Percentiles rank a stretch among this genome's conserved stretches.
Conservation (phyloP, 345 rosid species). For the Citropsis articulata region DNA sequence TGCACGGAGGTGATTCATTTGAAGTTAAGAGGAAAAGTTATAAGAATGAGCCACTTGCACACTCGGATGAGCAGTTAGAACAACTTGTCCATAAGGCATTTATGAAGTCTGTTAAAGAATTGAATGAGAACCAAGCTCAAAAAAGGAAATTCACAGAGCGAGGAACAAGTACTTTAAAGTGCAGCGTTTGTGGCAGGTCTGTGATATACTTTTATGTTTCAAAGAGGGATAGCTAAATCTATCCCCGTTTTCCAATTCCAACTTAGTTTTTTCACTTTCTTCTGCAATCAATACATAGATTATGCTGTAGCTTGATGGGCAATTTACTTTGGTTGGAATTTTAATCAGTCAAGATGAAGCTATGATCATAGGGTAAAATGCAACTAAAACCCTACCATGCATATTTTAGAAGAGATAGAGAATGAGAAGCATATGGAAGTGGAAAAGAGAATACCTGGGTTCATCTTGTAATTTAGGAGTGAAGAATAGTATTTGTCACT, state of each 20-base stretch:
- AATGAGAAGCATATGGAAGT: not conserved
- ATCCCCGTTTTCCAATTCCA: not conserved
- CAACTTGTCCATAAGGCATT: conserved; percentile 34
- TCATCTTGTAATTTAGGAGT: not conserved
- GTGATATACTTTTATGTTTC: conserved; percentile 22
- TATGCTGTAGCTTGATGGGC: not conserved
- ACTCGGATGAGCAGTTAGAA: conserved; percentile 33
- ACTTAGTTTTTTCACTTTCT: not conserved
- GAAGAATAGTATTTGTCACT: not conserved
- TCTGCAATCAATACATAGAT: conserved; percentile 9
- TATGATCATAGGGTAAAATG: not conserved
- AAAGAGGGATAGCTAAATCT: not conserved
- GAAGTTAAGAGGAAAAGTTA: conserved; percentile 3
- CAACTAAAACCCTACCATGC: not conserved
- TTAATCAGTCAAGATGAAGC: not conserved
- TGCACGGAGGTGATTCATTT: conserved; percentile 4
- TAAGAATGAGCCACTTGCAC: conserved; percentile 29
- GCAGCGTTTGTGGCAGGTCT: conserved; percentile 54
- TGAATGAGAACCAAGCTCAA: conserved; percentile 44
- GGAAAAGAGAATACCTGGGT: not conserved
- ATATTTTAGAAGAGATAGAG: not conserved
- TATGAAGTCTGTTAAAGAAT: conserved; percentile 39
- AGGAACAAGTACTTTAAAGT: conserved; percentile 29
- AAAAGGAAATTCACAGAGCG: conserved; percentile 34
- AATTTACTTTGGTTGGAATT: not conserved